Evolutionary conservation across 2,329 filamentous ascomycete species (phyloP).

Genomic region (Juglanconis sp.): DNA sequence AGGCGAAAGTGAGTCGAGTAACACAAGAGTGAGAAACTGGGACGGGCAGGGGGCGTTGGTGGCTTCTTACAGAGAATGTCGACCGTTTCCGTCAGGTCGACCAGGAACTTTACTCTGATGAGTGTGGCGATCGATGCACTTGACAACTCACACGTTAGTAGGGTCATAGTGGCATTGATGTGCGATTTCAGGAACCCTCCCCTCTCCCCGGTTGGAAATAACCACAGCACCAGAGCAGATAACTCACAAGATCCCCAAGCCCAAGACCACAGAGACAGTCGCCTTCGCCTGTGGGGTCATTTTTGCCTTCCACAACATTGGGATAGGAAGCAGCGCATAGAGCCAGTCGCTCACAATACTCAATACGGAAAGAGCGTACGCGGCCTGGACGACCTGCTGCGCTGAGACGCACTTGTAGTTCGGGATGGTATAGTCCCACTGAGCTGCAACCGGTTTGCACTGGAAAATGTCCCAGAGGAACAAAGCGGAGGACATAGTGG

Average conservation of each 20-base stretch:
- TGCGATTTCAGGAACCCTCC: too few relatives aligned
- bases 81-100: slow-evolving; percentile 39
- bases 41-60: too few relatives aligned
- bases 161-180: background rate
- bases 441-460: slow-evolving; percentile 46
- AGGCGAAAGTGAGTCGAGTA: background rate
- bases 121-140: slow-evolving; percentile 54
- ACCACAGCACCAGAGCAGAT: background rate
- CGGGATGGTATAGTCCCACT: slow-evolving; percentile 51
- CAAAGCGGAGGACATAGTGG: slow-evolving; percentile 43
- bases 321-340: slow-evolving; percentile 51
- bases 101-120: slow-evolving; percentile 47
- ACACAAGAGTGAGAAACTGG: background rate
- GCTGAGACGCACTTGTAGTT: slow-evolving; percentile 40
- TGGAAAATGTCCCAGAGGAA: slow-evolving; percentile 54
- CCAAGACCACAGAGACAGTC: slow-evolving; percentile 48
- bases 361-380: slow-evolving; percentile 51
- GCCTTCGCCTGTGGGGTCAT: slow-evolving; percentile 50
- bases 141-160: background rate
- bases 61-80: slow-evolving; percentile 47
- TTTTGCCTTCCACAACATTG: slow-evolving; percentile 53
- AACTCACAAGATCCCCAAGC: slow-evolving; percentile 48
- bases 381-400: slow-evolving; percentile 43
- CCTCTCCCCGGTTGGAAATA: too few relatives aligned
- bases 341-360: slow-evolving; percentile 53